A percentile compares a stretch with the other conserved stretches of the same genome.
Evolutionary conservation across 768 basidiomycete species (phyloP).

Genomic region (Tephrocybe rancida): DNA sequence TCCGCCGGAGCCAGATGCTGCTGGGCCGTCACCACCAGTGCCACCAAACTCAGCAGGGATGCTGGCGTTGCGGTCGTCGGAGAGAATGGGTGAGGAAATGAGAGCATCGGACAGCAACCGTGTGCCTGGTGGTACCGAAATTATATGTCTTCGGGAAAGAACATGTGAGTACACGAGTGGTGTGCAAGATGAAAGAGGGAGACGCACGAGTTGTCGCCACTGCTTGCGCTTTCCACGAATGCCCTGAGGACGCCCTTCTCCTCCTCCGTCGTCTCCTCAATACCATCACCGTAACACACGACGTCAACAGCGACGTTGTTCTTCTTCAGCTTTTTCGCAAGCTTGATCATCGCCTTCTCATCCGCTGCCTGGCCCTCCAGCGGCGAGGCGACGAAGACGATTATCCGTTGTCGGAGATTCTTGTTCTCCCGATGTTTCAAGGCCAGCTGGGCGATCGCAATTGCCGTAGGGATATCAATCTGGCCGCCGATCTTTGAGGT

Average conservation of each 20-base stretch:
- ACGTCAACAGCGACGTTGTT: conserved; percentile 97
- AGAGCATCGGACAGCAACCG: conserved; percentile 84
- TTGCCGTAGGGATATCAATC: conserved; percentile 87
- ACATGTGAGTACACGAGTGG: not conserved
- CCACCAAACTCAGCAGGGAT: conserved; percentile 66
- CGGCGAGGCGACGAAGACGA: conserved; percentile 93
- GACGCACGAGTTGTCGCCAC: conserved; percentile 85
- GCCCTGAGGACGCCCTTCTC: conserved; percentile 68
- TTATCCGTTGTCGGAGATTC: conserved; percentile 93
- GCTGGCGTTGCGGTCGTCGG: conserved; percentile 69
- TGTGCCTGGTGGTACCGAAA: conserved; percentile 76
- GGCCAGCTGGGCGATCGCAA: conserved; percentile 93
- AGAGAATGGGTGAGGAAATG: conserved; percentile 78
- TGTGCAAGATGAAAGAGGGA: not conserved
- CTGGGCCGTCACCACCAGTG: conserved; percentile 42
- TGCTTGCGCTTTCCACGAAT: conserved; percentile 83
- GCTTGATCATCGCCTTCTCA: conserved; percentile 78
- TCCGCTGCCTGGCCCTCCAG: conserved; percentile 70
- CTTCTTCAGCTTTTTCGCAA: conserved; percentile 99
- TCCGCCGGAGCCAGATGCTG: conserved; percentile 46
- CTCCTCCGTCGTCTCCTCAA: conserved; percentile 65
- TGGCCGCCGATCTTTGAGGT: conserved; percentile 76
- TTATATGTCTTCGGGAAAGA: conserved; percentile 63
- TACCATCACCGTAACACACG: conserved; percentile 87
- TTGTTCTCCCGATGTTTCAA: conserved; percentile 98